phyloP scores from a whole-genome alignment of 306 rosid genomes.

The Prunus armeniaca region DNA sequence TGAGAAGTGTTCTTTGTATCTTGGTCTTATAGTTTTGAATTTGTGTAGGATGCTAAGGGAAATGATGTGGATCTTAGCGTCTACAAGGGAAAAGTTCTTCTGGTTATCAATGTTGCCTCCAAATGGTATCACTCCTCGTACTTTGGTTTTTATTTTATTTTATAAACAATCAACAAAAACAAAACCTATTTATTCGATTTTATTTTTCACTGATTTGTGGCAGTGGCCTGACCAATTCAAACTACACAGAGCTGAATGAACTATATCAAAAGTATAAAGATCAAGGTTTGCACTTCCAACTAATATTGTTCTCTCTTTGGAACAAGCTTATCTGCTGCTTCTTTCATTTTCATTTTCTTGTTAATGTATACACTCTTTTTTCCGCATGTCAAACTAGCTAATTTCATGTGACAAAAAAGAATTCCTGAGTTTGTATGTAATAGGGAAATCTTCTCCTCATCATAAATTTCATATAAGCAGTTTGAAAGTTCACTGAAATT shows the following conservation, averaged over 20 bases:
- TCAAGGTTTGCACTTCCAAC: slow-evolving; percentile 48
- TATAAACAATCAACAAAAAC: too few species aligned
- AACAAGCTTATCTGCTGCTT: background rate
- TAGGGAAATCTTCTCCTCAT: background rate
- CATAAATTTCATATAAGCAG: background rate
- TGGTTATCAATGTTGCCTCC: slow-evolving; percentile 89
- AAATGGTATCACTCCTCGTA: slow-evolving; percentile 50
- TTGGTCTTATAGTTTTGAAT: background rate
- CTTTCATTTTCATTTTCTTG: background rate
- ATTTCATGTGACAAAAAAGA: background rate
- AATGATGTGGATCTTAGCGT: slow-evolving; percentile 51
- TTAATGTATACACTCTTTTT: background rate
- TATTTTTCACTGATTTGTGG: slow-evolving; percentile 23
- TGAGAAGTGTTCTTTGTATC: background rate
- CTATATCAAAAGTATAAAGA: slow-evolving; percentile 65
- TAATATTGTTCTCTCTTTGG: background rate
- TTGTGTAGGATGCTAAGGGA: slow-evolving; percentile 66
- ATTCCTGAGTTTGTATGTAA: too few species aligned
- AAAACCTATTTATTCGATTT: background rate
- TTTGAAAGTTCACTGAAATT: background rate
- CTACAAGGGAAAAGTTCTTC: slow-evolving; percentile 70
- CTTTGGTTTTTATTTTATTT: background rate
- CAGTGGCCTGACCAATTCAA: slow-evolving; percentile 89
- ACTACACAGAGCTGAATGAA: slow-evolving; percentile 78
- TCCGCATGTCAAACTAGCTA: background rate